Conservation (phyloP, 768 basidiomycete genomes). For the Mycena venus region DNA sequence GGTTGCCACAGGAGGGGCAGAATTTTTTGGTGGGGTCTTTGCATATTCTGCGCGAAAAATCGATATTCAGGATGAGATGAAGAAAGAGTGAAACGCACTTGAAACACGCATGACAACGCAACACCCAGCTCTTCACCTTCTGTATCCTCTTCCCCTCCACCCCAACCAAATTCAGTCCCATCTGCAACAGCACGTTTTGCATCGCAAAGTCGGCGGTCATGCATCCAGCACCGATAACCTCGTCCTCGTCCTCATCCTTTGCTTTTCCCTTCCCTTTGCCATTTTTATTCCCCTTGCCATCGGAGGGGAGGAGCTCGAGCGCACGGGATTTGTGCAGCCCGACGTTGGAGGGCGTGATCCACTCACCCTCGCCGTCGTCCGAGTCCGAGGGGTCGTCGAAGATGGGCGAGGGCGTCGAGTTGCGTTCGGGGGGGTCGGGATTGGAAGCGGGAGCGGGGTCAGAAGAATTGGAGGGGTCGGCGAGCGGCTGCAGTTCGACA, state of each 20-base stretch:
- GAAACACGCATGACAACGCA: slow-evolving; percentile 98
- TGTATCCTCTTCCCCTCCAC: slow-evolving; percentile 92
- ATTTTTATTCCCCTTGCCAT: slow-evolving; percentile 52
- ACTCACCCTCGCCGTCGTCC: slow-evolving; percentile 92
- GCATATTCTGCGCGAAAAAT: slow-evolving; percentile 76
- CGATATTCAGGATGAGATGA: neutral
- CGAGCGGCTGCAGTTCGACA: slow-evolving; percentile 57
- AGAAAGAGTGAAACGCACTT: slow-evolving; percentile 78
- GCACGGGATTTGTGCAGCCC: slow-evolving; percentile 89
- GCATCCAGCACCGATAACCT: slow-evolving; percentile 78
- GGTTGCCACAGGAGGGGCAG: slow-evolving; percentile 97
- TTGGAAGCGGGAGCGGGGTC: slow-evolving; percentile 6
- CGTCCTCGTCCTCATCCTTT: slow-evolving; percentile 51
- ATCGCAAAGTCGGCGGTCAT: slow-evolving; percentile 99
- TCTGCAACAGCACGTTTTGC: slow-evolving; percentile 96
- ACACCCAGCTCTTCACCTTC: slow-evolving; percentile 94
- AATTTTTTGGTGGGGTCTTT: slow-evolving; percentile 96
- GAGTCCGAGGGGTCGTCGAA: slow-evolving; percentile 84
- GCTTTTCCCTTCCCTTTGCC: slow-evolving; percentile 53
- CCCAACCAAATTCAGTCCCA: slow-evolving; percentile 91
- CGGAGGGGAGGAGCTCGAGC: slow-evolving; percentile 79
- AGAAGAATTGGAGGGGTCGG: slow-evolving; percentile 34
- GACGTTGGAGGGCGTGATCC: slow-evolving; percentile 96
- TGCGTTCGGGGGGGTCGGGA: slow-evolving; percentile 31
- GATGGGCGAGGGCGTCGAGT: slow-evolving; percentile 46